Evolutionary conservation across 257 asterid genomes (phyloP), one percentile per base, ranked within the genome.

Genomic region (Solanum sitiens): DNA sequence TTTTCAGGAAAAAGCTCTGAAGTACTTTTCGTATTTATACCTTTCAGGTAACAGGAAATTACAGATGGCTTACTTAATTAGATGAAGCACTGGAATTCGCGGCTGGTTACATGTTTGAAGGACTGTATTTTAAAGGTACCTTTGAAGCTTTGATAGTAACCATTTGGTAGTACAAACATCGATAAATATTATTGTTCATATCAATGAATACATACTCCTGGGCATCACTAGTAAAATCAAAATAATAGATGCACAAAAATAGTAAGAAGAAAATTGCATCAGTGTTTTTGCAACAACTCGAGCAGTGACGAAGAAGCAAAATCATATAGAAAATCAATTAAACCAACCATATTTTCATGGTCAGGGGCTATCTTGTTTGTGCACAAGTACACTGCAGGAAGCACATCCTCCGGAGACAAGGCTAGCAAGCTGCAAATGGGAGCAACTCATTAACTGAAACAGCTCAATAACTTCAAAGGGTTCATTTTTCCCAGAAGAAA

Each of bases 281-380:
- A 16, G 18, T 13, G 30, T 63, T 27, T 84, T 67, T 45, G 44
- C 47, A 74, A 63, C 42, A 76, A 59, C 40, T 50, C 40, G 16
- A 50, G 67, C 85, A 45, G 30, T 50, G 63, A 82, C 30, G 32
- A n/a, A 56, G 40, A 71, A 35, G 59, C 40, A 85, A 27, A 76
- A 91, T 88, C 65, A 47, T 61, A 77, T 47, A 80, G 37, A 45
- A 53, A 47, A 89, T 68, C 63, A 84, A 59, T 50, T 88, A 63
- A 18, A 35, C 91, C 11, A 86, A 96, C 98, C 96, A 90, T 92
- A 89, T 96, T 96, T 92, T 94, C 98, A 92, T 94, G 98, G 71
- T 94, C 98, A 88, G 99, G 98, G 77, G 99, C 97, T 90, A 96
- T 96, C 93, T 91, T 96, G 88, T 94, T 92, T 79, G 95, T 94